phyloP scores from a whole-genome alignment of 352 stramenopile genomes.

The Phytopythium sindhum region DNA sequence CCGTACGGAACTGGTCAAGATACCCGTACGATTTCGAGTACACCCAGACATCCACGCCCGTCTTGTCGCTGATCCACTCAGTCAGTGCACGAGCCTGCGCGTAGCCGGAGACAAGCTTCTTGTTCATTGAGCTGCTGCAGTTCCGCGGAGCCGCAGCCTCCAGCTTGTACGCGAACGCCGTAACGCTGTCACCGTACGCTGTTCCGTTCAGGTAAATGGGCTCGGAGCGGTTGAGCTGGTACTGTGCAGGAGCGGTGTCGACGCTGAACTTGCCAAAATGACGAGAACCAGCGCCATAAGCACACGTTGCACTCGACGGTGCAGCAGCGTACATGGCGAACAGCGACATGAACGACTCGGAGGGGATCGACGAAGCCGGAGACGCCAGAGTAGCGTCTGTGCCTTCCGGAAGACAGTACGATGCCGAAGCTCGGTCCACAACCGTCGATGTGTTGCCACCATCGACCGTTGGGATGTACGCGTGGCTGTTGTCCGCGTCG shows the following conservation, averaged over 20 bases:
- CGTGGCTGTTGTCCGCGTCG: conserved; percentile 24
- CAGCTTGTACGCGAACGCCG: conserved; percentile 71
- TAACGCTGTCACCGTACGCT: conserved; percentile 43
- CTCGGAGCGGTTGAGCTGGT: background rate
- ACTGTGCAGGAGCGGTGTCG: conserved; percentile 32
- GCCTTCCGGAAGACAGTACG: conserved; percentile 36
- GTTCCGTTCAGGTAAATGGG: conserved; percentile 45
- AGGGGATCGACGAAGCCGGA: conserved; percentile 33
- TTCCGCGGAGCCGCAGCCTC: conserved; percentile 33
- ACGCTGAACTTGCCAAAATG: conserved; percentile 70
- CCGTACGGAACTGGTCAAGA: conserved; percentile 68
- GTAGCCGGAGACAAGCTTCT: conserved; percentile 28
- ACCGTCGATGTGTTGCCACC: conserved; percentile 24
- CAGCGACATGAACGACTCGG: conserved; percentile 62
- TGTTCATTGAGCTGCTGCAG: conserved; percentile 32
- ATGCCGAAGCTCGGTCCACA: conserved; percentile 14
- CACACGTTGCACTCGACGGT: conserved; percentile 38
- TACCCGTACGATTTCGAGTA: conserved; percentile 63
- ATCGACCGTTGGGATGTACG: conserved; percentile 38
- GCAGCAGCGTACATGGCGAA: conserved; percentile 66
- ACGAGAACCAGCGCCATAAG: conserved; percentile 55
- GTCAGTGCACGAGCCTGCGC: conserved; percentile 54
- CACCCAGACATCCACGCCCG: conserved; percentile 63
- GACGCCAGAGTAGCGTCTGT: conserved; percentile 2
- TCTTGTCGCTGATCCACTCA: conserved; percentile 62